Base-by-base conservation (phyloP, 805 yeast species). In the Cyberlindnera galapagoensis region DNA sequence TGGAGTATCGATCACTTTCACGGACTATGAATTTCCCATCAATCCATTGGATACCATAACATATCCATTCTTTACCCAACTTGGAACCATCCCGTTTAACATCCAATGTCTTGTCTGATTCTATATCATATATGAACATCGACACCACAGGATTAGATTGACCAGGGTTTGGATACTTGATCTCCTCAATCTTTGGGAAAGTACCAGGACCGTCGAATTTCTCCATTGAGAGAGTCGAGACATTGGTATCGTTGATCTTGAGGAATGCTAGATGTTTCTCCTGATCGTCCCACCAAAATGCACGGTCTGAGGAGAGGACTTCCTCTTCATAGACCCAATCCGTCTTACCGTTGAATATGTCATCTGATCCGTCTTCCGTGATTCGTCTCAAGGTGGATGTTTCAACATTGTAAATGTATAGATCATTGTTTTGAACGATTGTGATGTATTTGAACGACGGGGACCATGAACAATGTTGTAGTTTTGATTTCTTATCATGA, bases 271-370 rank as follows among this genome's bases (percentile, higher is more conserved):
- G 40, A 33, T 60, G 60, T 2, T 71, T 52, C 42, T 78, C 82
- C 40, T 75, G 74, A 1, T 80, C 78, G 11, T 78, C 60, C 87
- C 90, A 82, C 82, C 86, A 81, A 9, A 81, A 58, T 1, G 81
- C 74, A 21, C 52, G 56, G 40, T 80, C 88, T 11, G 59, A 46
- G 0, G 67, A 67, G 9, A 76, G 56, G 1, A 83, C 83, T 47
- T 83, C 94, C 49, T 83, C 94, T 52, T 83, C 94, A 52, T 82
- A 82, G 2, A 82, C 78, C 92, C 94, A 83, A 48, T 82, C 92
- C 0, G 88, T 76, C 40, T 67, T 77, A 6, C 85, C 94, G 44
- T 82, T 77, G 39, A 69, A 65, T 4, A 80, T 59, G 12, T 65
- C 56, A 1, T 40, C 48, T 9, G 67, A 58, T 0, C 87, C 88